These are phyloP conservation scores for Russula brevipes DNA, from an alignment of 768 basidiomycete species.

Conservation along the genomic window DNA sequence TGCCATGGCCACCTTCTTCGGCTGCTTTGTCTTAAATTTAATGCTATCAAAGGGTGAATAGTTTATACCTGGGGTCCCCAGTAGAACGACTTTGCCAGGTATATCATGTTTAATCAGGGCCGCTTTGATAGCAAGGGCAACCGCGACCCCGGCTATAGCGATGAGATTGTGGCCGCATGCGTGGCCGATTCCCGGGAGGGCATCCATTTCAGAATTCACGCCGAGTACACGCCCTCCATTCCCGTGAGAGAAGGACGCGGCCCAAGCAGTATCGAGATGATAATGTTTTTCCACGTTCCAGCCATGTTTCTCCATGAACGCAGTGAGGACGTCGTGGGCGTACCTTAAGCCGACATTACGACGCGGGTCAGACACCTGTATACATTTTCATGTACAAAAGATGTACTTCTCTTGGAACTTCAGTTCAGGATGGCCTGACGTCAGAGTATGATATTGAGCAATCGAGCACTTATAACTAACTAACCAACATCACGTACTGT, in stretches of 20 bases:
- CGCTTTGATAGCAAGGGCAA: constrained; percentile 62
- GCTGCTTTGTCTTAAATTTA: constrained; percentile 37
- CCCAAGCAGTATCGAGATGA: constrained; percentile 69
- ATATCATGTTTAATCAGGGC: constrained; percentile 59
- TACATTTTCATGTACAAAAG: neutral
- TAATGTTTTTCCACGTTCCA: constrained; percentile 60
- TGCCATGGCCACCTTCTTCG: constrained; percentile 76
- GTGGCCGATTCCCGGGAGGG: constrained; percentile 44
- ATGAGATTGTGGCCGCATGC: constrained; percentile 84
- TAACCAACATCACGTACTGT: constrained; percentile 40
- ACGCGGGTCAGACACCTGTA: neutral
- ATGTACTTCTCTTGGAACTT: constrained; percentile 61
- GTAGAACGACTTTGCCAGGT: constrained; percentile 59
- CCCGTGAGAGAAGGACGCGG: constrained; percentile 60
- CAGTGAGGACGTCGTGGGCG: constrained; percentile 66
- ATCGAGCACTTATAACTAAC: neutral
- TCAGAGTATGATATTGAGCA: neutral
- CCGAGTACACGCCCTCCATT: constrained; percentile 66
- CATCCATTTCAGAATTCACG: constrained; percentile 69
- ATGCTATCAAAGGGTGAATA: neutral
- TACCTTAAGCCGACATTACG: constrained; percentile 38
- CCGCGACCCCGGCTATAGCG: constrained; percentile 67
- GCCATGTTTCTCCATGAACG: constrained; percentile 60
- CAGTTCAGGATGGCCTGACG: constrained; percentile 63
- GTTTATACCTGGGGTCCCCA: constrained; percentile 69